These are phyloP conservation scores for Xylaria sp. DNA, from an alignment of 2,329 filamentous ascomycete genomes.

Conservation along the genomic window DNA sequence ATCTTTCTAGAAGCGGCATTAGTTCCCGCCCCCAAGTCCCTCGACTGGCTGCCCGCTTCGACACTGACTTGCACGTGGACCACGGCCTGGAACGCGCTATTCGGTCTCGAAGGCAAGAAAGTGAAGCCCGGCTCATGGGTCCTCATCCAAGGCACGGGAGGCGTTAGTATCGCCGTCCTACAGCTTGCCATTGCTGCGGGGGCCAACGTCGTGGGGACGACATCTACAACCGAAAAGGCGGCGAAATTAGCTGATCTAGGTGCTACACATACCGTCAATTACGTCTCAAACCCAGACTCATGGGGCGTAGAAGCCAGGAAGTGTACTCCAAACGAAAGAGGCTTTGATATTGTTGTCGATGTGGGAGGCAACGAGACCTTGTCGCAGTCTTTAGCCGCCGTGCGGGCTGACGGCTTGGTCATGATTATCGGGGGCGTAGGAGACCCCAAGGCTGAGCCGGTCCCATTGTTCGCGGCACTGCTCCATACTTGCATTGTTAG, in stretches of 20 bases:
- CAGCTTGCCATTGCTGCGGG: constrained; percentile 55
- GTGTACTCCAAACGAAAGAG: constrained; percentile 51
- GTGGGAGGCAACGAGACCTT: constrained; percentile 68
- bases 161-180: constrained; percentile 46
- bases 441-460: constrained; percentile 38
- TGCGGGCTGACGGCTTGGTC: constrained; percentile 47
- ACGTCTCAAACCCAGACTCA: constrained; percentile 56
- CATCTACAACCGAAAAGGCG: constrained; percentile 60
- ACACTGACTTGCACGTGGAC: constrained; percentile 56
- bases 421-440: constrained; percentile 41
- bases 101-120: constrained; percentile 50
- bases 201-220: constrained; percentile 63
- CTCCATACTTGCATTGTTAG: constrained; percentile 39
- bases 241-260: constrained; percentile 60
- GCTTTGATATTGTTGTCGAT: constrained; percentile 69
- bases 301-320: constrained; percentile 65
- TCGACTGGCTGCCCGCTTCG: constrained; percentile 46
- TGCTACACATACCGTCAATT: constrained; percentile 65
- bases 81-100: constrained; percentile 59
- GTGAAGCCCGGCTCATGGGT: constrained; percentile 45
- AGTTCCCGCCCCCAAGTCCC: constrained; percentile 47
- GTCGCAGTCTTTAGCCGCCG: constrained; percentile 58
- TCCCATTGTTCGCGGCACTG: constrained; percentile 37
- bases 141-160: constrained; percentile 49
- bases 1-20: constrained; percentile 52